phyloP scores from a whole-genome alignment of 2,329 filamentous ascomycete genomes.

The Fusarium sp. region DNA sequence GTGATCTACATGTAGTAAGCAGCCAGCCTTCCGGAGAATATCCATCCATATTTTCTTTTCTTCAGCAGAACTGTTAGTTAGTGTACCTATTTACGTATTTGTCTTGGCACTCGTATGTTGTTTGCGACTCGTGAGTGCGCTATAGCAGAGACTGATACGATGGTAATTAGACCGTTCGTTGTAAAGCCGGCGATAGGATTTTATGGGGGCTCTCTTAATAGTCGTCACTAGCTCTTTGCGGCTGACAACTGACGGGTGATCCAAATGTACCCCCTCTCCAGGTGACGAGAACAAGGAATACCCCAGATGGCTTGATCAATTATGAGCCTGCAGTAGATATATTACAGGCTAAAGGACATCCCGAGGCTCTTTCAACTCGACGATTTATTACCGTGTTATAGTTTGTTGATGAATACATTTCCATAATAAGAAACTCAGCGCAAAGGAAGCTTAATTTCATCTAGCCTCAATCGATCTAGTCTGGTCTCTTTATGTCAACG shows the following conservation, averaged over 20 bases:
- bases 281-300: not conserved
- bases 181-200: not conserved
- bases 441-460: not conserved
- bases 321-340: not conserved
- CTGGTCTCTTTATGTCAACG: not conserved
- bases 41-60: conserved; percentile 1
- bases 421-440: not conserved
- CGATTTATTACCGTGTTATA: not conserved
- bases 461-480: conserved; percentile 2
- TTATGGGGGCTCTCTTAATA: not conserved
- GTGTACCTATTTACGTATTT: not conserved
- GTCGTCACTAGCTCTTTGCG: conserved; percentile 12
- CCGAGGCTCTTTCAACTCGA: not conserved
- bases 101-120: conserved; percentile 3
- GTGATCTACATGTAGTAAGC: conserved; percentile 12
- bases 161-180: not conserved
- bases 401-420: not conserved
- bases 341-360: conserved; percentile 1
- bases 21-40: conserved; percentile 5
- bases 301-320: not conserved
- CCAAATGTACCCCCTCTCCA: conserved; percentile 14
- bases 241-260: conserved; percentile 30
- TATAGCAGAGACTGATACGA: not conserved
- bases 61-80: not conserved
- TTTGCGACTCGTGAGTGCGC: not conserved